Base-by-base conservation (phyloP, 257 asterid genomes). In the Petunia secreta region DNA sequence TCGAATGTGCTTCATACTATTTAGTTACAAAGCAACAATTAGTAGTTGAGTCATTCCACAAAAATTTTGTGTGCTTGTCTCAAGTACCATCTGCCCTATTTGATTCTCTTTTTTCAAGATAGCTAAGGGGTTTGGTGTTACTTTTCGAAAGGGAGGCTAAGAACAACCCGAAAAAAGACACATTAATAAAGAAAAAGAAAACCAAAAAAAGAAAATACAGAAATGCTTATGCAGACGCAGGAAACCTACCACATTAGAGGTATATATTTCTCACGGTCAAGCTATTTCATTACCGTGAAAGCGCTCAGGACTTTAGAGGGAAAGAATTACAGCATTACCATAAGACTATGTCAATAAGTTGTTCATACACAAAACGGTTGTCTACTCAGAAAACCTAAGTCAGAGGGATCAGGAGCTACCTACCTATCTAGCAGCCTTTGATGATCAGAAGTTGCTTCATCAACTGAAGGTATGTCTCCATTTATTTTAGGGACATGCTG, bases 371-470 rank as follows among this genome's bases (percentile, higher is more conserved):
- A 34, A 48, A 71, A 71, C 2, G 0, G 2, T 0, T 71, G 34
- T 34, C 16, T 1, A 34, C 44, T 71, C 5, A 25, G 41, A 48
- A 48, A 71, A 71, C 60, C 11, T 25, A 10, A 71, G 77, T 0
- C 4, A 34, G 60, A 34, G 2, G 77, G 44, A 71, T 10, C 44
- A 71, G 34, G 60, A 71, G 75, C 75, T 89, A 96, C 98, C 75
- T 89, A 96, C 98, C 99, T 96, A 83, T 90, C 90, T 63, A 89
- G 91, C 79, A 96, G 97, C 89, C 99, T 93, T 87, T 96, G 97
- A 87, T 96, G 97, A 79, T 96, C 98, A 82, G 99, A 91, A 83
- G 93, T 96, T 77, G 97, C 98, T 90, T 91, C 98, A 66, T 96
- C 97, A 62, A 86, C 88, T 80, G 98, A 89, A 87, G 99, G 99